Evolutionary conservation across 2,329 filamentous ascomycete species (phyloP).

Genomic region (Pyrenochaeta sp.): DNA sequence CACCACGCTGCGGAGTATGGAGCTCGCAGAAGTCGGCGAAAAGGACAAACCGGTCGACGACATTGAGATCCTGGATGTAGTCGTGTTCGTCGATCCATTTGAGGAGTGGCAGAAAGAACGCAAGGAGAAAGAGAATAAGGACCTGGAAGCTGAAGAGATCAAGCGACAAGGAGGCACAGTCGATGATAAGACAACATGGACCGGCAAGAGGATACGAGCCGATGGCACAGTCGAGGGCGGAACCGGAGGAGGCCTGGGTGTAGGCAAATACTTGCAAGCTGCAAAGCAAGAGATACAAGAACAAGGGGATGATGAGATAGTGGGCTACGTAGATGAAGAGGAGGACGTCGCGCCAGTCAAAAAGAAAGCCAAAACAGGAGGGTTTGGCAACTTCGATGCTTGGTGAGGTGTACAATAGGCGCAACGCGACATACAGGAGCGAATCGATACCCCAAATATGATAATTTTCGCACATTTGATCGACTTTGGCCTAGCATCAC

Average conservation of each 20-base stretch:
- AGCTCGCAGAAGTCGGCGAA: constrained; percentile 76
- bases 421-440: background rate
- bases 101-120: constrained; percentile 84
- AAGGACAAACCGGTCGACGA: constrained; percentile 79
- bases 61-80: constrained; percentile 81
- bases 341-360: constrained; percentile 69
- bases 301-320: constrained; percentile 64
- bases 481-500: background rate
- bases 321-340: constrained; percentile 70
- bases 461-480: background rate
- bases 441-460: constrained; percentile 23
- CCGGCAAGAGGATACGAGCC: constrained; percentile 83
- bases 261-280: constrained; percentile 85
- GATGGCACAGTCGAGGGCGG: constrained; percentile 67
- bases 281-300: constrained; percentile 52
- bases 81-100: constrained; percentile 93
- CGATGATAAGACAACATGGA: constrained; percentile 94
- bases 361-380: constrained; percentile 80
- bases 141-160: constrained; percentile 71
- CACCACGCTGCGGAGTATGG: constrained; percentile 76
- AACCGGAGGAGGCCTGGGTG: constrained; percentile 62
- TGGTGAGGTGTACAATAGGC: constrained; percentile 65
- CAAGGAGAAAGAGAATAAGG: constrained; percentile 62
- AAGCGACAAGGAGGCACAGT: constrained; percentile 75
- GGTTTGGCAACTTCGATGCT: constrained; percentile 93